Percentiles rank a stretch among this genome's conserved stretches.
phyloP scores from a whole-genome alignment of 495 filamentous ascomycete genomes.

The Xylaria scruposa region DNA sequence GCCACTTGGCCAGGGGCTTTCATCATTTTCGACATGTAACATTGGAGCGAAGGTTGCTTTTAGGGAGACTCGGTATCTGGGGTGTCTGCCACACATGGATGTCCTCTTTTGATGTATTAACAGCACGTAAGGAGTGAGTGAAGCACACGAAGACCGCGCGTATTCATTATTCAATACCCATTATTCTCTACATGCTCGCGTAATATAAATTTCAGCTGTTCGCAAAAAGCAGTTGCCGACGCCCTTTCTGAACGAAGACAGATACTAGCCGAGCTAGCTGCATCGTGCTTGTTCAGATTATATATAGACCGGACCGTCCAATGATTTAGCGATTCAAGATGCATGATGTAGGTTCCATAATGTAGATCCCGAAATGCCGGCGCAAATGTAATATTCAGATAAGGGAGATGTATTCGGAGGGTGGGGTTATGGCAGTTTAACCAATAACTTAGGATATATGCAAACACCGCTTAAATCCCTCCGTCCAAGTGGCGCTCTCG shows the following conservation, averaged over 20 bases:
- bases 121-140: conserved; percentile 28
- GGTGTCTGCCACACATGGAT: conserved; percentile 33
- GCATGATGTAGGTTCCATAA: not conserved
- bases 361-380: conserved; percentile 4
- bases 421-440: conserved; percentile 5
- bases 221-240: not conserved
- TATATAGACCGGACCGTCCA: not conserved
- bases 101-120: conserved; percentile 33
- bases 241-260: not conserved
- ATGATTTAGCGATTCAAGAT: not conserved
- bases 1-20: conserved; percentile 23
- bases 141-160: conserved; percentile 27
- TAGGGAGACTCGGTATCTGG: conserved; percentile 34
- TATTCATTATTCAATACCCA: conserved; percentile 27
- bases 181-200: conserved; percentile 12
- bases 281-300: not conserved
- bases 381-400: not conserved
- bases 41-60: conserved; percentile 42
- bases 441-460: conserved; percentile 16
- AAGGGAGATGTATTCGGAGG: not conserved
- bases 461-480: conserved; percentile 7
- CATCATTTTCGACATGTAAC: conserved; percentile 41
- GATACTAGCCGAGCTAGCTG: not conserved
- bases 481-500: not conserved
- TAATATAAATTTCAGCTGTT: not conserved